Percentiles rank a stretch among this genome's conserved stretches.
phyloP scores from a whole-genome alignment of 2,329 filamentous ascomycete species.

The Bipolaris oryzae region DNA sequence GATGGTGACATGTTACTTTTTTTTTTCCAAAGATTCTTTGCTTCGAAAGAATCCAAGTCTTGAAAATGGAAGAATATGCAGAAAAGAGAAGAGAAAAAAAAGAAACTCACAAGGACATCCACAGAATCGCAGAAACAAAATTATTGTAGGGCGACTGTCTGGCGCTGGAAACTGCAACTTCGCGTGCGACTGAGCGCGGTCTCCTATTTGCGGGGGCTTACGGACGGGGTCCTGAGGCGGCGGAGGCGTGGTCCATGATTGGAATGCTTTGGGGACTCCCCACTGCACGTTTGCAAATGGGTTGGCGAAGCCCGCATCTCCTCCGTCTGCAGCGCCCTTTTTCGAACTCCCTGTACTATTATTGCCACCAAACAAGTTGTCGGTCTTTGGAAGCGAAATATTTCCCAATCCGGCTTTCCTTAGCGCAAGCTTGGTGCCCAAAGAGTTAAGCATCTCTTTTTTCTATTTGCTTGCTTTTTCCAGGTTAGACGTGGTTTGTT shows the following conservation, averaged over 20 bases:
- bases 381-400: constrained; percentile 52
- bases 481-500: neutral
- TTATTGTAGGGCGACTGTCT: constrained; percentile 38
- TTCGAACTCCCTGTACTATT: constrained; percentile 21
- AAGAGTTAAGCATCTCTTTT: constrained; percentile 59
- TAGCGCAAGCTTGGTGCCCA: constrained; percentile 65
- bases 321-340: constrained; percentile 26
- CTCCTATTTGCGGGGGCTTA: constrained; percentile 35
- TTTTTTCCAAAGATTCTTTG: no score
- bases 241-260: constrained; percentile 44
- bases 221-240: constrained; percentile 34
- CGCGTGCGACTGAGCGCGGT: constrained; percentile 33
- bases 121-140: constrained; percentile 43
- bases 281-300: constrained; percentile 48
- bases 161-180: constrained; percentile 42
- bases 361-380: constrained; percentile 35
- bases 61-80: no score
- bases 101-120: constrained; percentile 44
- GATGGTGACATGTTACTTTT: no score
- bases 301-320: constrained; percentile 35
- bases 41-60: no score
- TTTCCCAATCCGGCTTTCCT: constrained; percentile 62
- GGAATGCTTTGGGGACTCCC: constrained; percentile 40
- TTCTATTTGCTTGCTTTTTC: neutral
- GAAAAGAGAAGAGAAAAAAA: no score